Conservation (phyloP, 1,139 yeast genomes). For the Suhomyces bokatorum region DNA sequence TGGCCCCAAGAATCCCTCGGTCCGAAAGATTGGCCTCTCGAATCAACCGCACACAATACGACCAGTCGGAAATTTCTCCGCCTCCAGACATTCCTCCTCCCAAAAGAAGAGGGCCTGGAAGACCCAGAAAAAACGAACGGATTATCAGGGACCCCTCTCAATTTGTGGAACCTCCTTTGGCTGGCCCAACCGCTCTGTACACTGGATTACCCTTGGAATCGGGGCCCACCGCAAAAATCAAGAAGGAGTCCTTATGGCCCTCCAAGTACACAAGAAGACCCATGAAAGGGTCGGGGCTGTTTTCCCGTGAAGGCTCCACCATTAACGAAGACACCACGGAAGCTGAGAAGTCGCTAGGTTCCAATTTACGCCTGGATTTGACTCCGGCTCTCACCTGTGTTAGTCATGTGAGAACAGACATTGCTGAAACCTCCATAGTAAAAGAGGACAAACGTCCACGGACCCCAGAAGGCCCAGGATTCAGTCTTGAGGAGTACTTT, state of each 20-base stretch:
- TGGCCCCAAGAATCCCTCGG: conserved; percentile 1
- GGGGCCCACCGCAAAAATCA: conserved; percentile 56
- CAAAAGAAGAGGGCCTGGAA: conserved; percentile 20
- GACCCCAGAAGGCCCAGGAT: not conserved
- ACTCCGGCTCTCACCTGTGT: conserved; percentile 12
- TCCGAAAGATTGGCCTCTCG: conserved; percentile 6
- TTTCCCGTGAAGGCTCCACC: conserved; percentile 12
- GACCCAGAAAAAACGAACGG: conserved; percentile 16
- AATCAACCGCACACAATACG: not conserved
- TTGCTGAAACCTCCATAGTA: not conserved
- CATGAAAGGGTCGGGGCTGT: conserved; percentile 10
- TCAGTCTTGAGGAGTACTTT: conserved; percentile 5
- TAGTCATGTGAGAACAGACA: conserved; percentile 15
- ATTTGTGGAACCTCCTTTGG: conserved; percentile 60
- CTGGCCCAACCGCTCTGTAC: conserved; percentile 51
- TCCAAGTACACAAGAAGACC: conserved; percentile 19
- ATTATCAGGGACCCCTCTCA: conserved; percentile 6
- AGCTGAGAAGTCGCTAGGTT: conserved; percentile 10
- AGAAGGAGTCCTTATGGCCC: conserved; percentile 54
- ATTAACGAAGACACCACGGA: conserved; percentile 14
- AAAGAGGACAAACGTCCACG: not conserved
- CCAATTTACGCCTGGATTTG: conserved; percentile 4
- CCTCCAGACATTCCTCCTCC: conserved; percentile 5
- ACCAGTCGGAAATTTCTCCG: not conserved
- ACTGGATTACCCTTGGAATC: conserved; percentile 71